phyloP scores from a whole-genome alignment of 192 early-diverging fungal species.

The Piromyces finnis region DNA sequence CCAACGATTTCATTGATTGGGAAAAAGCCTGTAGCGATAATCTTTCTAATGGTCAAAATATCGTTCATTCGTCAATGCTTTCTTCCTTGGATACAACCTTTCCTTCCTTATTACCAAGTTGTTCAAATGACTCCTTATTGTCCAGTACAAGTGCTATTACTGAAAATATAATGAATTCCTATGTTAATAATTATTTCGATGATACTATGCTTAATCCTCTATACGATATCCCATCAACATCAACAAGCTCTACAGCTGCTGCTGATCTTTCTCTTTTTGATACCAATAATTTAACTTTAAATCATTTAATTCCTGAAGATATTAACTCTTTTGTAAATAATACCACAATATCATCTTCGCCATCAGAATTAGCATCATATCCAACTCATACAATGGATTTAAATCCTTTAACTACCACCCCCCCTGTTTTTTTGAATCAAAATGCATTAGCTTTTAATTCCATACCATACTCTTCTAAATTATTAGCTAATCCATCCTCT shows the following conservation, averaged over 20 bases:
- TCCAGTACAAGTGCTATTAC: neutral
- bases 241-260: neutral
- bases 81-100: neutral
- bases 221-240: neutral
- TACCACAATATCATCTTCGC: neutral
- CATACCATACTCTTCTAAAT: neutral
- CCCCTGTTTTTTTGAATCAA: neutral
- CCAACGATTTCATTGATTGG: neutral
- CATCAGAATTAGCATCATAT: neutral
- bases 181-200: no score
- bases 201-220: no score
- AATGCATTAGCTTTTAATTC: neutral
- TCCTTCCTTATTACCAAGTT: neutral
- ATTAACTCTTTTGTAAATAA: neutral
- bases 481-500: neutral
- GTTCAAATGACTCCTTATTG: neutral
- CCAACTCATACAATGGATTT: neutral
- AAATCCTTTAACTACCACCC: neutral
- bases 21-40: neutral
- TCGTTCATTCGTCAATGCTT: no score
- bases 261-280: neutral
- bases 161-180: neutral
- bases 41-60: neutral
- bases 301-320: neutral
- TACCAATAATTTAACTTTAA: no score